Conservation (phyloP, 2,329 filamentous ascomycete species). For the Colletotrichum zoysiae region DNA sequence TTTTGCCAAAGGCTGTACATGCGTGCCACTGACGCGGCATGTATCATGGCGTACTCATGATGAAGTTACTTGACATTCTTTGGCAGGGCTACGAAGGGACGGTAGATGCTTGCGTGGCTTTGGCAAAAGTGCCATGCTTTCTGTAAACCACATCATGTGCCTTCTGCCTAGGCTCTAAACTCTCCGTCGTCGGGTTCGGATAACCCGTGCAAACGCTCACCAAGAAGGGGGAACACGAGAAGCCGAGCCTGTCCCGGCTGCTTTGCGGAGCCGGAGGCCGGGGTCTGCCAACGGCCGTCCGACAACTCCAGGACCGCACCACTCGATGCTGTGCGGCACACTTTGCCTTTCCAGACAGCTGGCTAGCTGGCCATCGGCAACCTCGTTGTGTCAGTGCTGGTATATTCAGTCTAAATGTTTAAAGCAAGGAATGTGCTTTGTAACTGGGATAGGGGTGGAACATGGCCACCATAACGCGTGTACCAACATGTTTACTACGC, state of each 20-base stretch:
- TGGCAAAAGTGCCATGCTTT: neutral
- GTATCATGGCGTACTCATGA: neutral
- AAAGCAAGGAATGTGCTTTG: neutral
- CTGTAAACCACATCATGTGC: neutral
- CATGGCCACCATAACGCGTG: neutral
- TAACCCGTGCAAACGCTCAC: neutral
- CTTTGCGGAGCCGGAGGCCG: too few relatives aligned
- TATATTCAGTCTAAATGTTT: neutral
- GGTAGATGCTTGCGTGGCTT: neutral
- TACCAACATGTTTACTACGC: neutral
- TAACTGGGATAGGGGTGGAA: neutral
- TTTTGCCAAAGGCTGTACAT: neutral
- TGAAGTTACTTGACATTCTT: neutral
- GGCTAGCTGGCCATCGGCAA: neutral
- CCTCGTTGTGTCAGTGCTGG: neutral
- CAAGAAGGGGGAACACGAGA: neutral
- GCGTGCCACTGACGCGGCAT: neutral
- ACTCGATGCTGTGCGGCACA: neutral
- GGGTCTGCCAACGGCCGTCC: neutral
- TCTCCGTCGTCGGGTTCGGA: neutral
- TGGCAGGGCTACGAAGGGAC: neutral
- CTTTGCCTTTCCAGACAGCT: neutral
- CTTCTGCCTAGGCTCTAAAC: neutral
- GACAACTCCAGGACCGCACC: neutral
- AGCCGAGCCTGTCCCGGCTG: neutral